Evolutionary conservation across 495 filamentous ascomycete genomes (phyloP).

Genomic region (Aspergillus cristatus): DNA sequence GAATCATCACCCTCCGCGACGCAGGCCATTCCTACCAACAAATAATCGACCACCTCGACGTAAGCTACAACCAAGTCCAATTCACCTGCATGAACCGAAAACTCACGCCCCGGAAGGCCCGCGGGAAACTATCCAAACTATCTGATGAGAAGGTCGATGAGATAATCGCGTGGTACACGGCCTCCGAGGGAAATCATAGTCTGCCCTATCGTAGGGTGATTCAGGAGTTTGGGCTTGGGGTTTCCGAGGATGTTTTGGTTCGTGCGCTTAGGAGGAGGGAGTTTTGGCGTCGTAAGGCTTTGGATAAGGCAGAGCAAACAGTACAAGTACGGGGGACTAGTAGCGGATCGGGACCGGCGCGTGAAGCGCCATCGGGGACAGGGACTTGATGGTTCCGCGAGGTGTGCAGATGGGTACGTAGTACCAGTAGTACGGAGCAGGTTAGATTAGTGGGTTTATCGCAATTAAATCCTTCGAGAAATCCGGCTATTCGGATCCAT

Average conservation of each 20-base stretch:
- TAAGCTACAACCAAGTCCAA: constrained; percentile 15
- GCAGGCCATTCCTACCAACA: constrained; percentile 9
- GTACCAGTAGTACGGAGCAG: no score
- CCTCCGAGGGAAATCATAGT: constrained; percentile 12
- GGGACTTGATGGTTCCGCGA: no score
- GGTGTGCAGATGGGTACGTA: no score
- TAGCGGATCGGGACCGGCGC: no score
- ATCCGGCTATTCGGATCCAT: no score
- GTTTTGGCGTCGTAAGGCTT: constrained; percentile 15
- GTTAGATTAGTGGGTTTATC: no score
- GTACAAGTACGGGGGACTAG: no score
- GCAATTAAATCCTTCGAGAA: no score
- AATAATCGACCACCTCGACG: constrained; percentile 10
- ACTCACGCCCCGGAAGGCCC: constrained; percentile 11
- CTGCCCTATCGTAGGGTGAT: constrained; percentile 16
- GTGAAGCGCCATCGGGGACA: no score
- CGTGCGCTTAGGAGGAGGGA: constrained; percentile 18
- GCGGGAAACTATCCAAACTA: constrained; percentile 10
- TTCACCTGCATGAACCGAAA: constrained; percentile 12
- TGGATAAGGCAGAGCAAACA: no score
- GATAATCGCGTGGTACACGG: constrained; percentile 19
- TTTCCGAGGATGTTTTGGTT: constrained; percentile 8
- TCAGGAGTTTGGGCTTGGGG: constrained; percentile 13
- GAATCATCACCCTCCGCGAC: constrained; percentile 10
- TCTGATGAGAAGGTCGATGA: constrained; percentile 14